Conservation (phyloP, 1,284 basidiomycete species). For the Trametes sp. region DNA sequence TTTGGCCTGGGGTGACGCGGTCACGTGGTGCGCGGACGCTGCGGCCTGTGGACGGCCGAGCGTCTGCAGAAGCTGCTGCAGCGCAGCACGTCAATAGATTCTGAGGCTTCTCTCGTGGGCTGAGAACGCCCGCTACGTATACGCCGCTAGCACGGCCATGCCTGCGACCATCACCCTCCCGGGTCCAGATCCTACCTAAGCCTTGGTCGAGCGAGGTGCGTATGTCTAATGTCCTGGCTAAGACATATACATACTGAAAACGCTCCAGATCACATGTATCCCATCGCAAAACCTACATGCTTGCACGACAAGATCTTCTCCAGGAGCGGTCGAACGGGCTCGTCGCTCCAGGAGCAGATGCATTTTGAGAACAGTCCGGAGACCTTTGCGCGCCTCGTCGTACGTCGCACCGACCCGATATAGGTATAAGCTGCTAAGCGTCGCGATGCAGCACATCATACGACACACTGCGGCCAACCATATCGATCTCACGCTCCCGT, state of each 20-base stretch:
- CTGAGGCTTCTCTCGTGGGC: too few relatives aligned
- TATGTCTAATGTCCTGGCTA: too few relatives aligned
- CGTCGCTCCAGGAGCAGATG: slow-evolving; percentile 1
- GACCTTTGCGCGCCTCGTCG: neutral
- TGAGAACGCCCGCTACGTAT: too few relatives aligned
- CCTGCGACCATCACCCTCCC: too few relatives aligned
- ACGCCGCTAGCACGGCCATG: too few relatives aligned
- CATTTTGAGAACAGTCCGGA: neutral
- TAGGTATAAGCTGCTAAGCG: too few relatives aligned
- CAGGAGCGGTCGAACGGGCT: neutral
- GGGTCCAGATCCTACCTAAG: too few relatives aligned
- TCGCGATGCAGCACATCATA: neutral
- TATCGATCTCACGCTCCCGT: neutral
- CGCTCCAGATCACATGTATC: neutral
- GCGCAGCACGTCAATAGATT: too few relatives aligned
- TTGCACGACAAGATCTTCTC: neutral
- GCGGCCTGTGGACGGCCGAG: too few relatives aligned
- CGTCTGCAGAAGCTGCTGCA: too few relatives aligned
- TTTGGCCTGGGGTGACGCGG: neutral
- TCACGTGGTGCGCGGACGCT: neutral
- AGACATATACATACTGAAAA: too few relatives aligned
- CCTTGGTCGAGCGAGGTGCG: too few relatives aligned
- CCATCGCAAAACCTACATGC: neutral
- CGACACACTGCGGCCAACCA: neutral
- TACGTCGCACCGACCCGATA: neutral